Percentiles rank a stretch among this genome's conserved stretches.
Evolutionary conservation across 2,329 filamentous ascomycete genomes (phyloP).

Genomic region (Phyllosticta ampelicida): DNA sequence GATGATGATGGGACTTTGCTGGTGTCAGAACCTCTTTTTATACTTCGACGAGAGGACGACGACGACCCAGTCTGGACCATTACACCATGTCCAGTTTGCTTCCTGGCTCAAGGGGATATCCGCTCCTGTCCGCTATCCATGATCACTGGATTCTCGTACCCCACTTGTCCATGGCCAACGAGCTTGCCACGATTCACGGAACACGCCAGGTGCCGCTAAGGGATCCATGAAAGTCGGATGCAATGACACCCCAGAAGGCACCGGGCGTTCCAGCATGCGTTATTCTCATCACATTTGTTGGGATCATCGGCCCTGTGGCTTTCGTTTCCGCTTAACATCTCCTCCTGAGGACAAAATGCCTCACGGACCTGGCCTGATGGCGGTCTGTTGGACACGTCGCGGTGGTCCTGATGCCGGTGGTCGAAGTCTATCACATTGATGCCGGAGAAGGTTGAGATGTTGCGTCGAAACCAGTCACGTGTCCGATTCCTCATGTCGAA

Average conservation of each 20-base stretch:
- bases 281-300: slow-evolving; percentile 31
- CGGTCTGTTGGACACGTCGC: slow-evolving; percentile 21
- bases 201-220: slow-evolving; percentile 34
- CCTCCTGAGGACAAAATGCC: slow-evolving; percentile 28
- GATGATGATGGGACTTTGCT: slow-evolving; percentile 9
- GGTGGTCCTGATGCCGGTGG: slow-evolving; percentile 17
- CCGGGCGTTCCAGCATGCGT: slow-evolving; percentile 32
- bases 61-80: slow-evolving; percentile 17
- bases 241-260: slow-evolving; percentile 35
- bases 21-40: slow-evolving; percentile 27
- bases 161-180: slow-evolving; percentile 33
- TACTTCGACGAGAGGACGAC: slow-evolving; percentile 20
- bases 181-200: slow-evolving; percentile 34
- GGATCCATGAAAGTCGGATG: slow-evolving; percentile 30
- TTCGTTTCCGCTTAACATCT: slow-evolving; percentile 33
- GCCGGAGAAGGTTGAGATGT: slow-evolving; percentile 23
- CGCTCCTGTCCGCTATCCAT: slow-evolving; percentile 27
- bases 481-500: slow-evolving; percentile 24
- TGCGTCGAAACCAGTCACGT: slow-evolving; percentile 30
- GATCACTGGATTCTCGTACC: slow-evolving; percentile 30
- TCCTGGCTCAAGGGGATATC: slow-evolving; percentile 23
- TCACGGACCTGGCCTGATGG: slow-evolving; percentile 26
- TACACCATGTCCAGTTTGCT: slow-evolving; percentile 20
- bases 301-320: slow-evolving; percentile 34
- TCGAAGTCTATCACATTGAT: slow-evolving; percentile 24